These are phyloP conservation scores for Boletus rubropictus DNA, from an alignment of 768 basidiomycete genomes.

Conservation along the genomic window DNA sequence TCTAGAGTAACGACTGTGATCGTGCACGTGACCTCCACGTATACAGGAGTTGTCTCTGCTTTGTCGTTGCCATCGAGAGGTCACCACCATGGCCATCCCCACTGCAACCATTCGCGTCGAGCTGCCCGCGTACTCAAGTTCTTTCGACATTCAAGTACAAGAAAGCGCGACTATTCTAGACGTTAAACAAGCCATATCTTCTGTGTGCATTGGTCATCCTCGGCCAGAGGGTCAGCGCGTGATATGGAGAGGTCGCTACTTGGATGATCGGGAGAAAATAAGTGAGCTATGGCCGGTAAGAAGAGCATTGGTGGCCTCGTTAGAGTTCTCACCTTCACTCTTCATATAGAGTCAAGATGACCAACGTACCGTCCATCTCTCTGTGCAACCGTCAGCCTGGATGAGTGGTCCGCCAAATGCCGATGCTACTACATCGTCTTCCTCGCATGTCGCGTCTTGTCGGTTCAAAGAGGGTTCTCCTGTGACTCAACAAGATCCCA, in stretches of 20 bases:
- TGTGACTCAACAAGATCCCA: constrained; percentile 1
- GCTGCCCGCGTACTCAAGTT: constrained; percentile 67
- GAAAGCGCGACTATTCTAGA: constrained; percentile 48
- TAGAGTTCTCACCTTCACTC: constrained; percentile 4
- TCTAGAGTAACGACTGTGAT: too few species aligned
- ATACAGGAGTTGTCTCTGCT: background rate
- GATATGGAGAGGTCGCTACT: constrained; percentile 67
- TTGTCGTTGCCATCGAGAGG: background rate
- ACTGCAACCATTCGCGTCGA: constrained; percentile 52
- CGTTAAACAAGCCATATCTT: constrained; percentile 62
- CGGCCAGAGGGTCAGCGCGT: constrained; percentile 67
- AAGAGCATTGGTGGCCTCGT: background rate
- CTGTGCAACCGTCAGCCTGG: constrained; percentile 81
- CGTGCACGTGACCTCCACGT: constrained; percentile 32
- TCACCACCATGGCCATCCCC: constrained; percentile 25
- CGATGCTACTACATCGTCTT: constrained; percentile 9
- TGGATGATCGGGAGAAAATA: constrained; percentile 60
- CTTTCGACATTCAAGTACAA: constrained; percentile 53
- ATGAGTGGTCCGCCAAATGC: constrained; percentile 44
- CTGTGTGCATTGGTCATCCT: constrained; percentile 58
- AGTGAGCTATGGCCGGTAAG: constrained; percentile 66
- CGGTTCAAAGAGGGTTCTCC: background rate
- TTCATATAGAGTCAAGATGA: constrained; percentile 46
- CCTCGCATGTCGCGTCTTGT: background rate
- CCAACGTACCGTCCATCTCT: constrained; percentile 61